Conservation (phyloP, 129 eudicot genomes). For the Artemisia argyi region DNA sequence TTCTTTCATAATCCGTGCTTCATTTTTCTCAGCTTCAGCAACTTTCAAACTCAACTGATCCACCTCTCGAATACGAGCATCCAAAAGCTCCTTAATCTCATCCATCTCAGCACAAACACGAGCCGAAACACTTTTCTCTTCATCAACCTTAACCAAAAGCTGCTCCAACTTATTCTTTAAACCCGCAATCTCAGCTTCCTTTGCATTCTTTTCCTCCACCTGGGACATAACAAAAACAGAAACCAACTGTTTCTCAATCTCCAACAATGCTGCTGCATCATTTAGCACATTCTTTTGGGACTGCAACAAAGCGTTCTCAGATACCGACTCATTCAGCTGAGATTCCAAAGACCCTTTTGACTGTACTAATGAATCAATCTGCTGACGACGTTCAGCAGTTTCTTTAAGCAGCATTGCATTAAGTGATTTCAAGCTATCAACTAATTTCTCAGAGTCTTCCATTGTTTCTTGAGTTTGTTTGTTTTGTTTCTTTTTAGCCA, state of each 20-base stretch:
- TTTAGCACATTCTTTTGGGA: constrained; percentile 37
- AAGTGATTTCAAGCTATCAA: constrained; percentile 58
- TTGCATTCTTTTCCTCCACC: constrained; percentile 32
- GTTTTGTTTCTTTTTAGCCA: constrained; percentile 23
- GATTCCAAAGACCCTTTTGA: constrained; percentile 41
- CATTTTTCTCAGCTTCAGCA: constrained; percentile 31
- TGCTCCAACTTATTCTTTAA: constrained; percentile 33
- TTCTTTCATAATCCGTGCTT: constrained; percentile 18
- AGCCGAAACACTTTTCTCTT: constrained; percentile 25
- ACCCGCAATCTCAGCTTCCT: constrained; percentile 38
- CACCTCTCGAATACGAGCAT: constrained; percentile 37
- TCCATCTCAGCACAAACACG: constrained; percentile 43
- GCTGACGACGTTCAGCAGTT: constrained; percentile 62
- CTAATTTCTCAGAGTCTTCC: constrained; percentile 22
- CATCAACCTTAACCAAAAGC: constrained; percentile 27
- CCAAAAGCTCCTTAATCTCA: constrained; percentile 37
- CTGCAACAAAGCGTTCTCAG: constrained; percentile 41
- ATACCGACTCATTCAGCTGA: constrained; percentile 48
- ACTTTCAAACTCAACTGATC: constrained; percentile 31
- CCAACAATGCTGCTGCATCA: constrained; percentile 40
- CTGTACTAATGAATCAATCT: constrained; percentile 47
- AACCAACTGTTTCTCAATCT: constrained; percentile 49
- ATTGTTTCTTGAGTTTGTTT: constrained; percentile 5
- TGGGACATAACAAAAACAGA: constrained; percentile 30
- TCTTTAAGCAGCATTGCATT: constrained; percentile 64